A percentile compares a stretch with the other conserved stretches of the same genome.
Conservation (phyloP, 2,329 filamentous ascomycete species). For the Mycosphaerella arachidis region DNA sequence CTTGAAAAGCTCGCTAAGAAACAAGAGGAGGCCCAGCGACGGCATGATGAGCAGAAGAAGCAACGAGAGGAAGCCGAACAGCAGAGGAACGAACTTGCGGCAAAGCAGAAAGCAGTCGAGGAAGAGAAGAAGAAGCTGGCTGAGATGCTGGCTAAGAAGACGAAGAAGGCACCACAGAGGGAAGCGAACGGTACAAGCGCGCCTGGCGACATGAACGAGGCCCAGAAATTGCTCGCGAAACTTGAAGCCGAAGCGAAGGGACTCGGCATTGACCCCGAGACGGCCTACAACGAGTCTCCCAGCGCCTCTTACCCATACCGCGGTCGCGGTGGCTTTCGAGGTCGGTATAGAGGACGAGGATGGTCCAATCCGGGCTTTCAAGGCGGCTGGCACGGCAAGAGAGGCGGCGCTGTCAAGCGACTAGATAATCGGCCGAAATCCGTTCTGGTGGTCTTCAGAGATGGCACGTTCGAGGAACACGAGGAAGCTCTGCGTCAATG, state of each 20-base stretch:
- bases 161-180: slow-evolving; percentile 30
- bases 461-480: slow-evolving; percentile 59
- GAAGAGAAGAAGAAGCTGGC: slow-evolving; percentile 60
- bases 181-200: slow-evolving; percentile 22
- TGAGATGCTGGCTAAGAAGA: slow-evolving; percentile 58
- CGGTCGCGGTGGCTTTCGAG: slow-evolving; percentile 25
- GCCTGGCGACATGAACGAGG: slow-evolving; percentile 54
- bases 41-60: slow-evolving; percentile 60
- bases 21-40: slow-evolving; percentile 68
- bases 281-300: slow-evolving; percentile 24
- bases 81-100: slow-evolving; percentile 60
- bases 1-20: slow-evolving; percentile 63
- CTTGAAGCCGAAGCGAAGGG: slow-evolving; percentile 68
- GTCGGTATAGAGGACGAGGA: slow-evolving; percentile 37
- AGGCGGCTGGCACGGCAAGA: slow-evolving; percentile 41
- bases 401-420: slow-evolving; percentile 54
- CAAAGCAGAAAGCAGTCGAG: slow-evolving; percentile 58
- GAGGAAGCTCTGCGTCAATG: slow-evolving; percentile 69
- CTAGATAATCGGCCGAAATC: slow-evolving; percentile 72
- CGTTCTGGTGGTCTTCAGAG: slow-evolving; percentile 51
- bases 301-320: slow-evolving; percentile 10
- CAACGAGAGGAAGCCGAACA: slow-evolving; percentile 61
- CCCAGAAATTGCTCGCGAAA: slow-evolving; percentile 68
- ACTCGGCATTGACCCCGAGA: slow-evolving; percentile 62
- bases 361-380: slow-evolving; percentile 43